Percentiles rank a stretch among this genome's conserved stretches.
These are phyloP conservation scores for Metschnikowia vanudenii DNA, from an alignment of 805 yeast species.

Conservation along the genomic window DNA sequence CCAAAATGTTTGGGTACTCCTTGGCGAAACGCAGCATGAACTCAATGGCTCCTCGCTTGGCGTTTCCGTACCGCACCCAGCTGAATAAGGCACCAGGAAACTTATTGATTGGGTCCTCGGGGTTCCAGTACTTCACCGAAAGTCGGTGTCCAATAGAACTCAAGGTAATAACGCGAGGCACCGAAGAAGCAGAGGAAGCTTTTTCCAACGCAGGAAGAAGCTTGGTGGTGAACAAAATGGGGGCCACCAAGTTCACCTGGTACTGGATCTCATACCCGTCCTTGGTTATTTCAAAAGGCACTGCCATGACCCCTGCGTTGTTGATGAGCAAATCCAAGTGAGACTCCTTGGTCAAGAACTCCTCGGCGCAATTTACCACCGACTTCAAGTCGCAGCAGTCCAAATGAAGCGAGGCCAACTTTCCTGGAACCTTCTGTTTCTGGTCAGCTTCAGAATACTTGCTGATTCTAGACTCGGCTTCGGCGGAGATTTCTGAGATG, in stretches of 20 bases:
- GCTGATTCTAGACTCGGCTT: conserved; percentile 29
- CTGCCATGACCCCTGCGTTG: conserved; percentile 44
- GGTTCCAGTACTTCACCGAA: conserved; percentile 25
- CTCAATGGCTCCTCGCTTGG: conserved; percentile 36
- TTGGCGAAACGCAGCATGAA: conserved; percentile 27
- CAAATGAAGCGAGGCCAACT: conserved; percentile 14
- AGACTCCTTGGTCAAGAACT: conserved; percentile 25
- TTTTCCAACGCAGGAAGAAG: conserved; percentile 28
- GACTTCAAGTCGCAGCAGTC: conserved; percentile 20
- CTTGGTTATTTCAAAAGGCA: conserved; percentile 34
- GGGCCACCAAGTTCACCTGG: conserved; percentile 40
- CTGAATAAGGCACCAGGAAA: conserved; percentile 28
- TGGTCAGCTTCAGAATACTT: conserved; percentile 29
- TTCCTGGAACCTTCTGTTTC: conserved; percentile 16
- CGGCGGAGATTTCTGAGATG: conserved; percentile 31
- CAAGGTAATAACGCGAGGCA: conserved; percentile 33
- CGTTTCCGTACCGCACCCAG: conserved; percentile 36
- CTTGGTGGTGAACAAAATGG: conserved; percentile 32
- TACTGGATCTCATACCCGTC: conserved; percentile 42
- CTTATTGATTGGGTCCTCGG: conserved; percentile 23
- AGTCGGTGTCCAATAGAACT: conserved; percentile 35
- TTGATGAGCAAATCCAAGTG: conserved; percentile 35
- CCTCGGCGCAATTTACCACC: conserved; percentile 22
- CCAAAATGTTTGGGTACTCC: conserved; percentile 30
- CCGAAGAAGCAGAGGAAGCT: conserved; percentile 15